phyloP scores from a whole-genome alignment of 805 yeast genomes.

The Wickerhamiella galacta region DNA sequence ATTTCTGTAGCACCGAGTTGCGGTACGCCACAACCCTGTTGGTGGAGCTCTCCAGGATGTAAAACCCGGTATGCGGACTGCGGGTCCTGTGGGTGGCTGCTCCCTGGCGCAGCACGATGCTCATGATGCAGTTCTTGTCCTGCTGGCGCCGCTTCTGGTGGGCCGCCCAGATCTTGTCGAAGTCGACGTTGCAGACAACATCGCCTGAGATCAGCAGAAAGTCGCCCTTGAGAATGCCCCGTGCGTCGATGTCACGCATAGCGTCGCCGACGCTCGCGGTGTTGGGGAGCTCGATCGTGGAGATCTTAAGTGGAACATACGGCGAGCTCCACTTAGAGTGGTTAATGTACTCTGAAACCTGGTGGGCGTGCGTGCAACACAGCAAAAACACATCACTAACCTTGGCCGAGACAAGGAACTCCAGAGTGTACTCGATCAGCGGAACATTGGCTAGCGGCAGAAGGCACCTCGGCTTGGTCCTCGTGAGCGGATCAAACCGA shows the following conservation, averaged over 20 bases:
- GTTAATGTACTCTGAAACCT: conserved; percentile 67
- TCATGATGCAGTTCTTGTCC: conserved; percentile 84
- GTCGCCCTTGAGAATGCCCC: conserved; percentile 81
- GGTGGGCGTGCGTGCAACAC: conserved; percentile 84
- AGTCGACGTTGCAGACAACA: conserved; percentile 81
- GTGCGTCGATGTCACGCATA: conserved; percentile 84
- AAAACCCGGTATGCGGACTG: conserved; percentile 56
- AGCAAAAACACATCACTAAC: conserved; percentile 80
- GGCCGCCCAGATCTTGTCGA: conserved; percentile 50
- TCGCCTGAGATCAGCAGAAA: conserved; percentile 86
- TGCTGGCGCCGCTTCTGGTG: conserved; percentile 54
- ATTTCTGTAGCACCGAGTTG: conserved; percentile 32
- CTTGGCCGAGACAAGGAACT: conserved; percentile 79
- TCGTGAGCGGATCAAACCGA: conserved; percentile 81
- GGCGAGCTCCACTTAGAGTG: conserved; percentile 24
- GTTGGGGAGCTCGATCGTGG: conserved; percentile 69
- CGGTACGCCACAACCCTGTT: conserved; percentile 75
- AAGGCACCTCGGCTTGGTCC: conserved; percentile 74
- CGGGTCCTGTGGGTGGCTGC: conserved; percentile 73
- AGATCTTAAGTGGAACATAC: conserved; percentile 66
- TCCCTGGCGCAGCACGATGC: conserved; percentile 83
- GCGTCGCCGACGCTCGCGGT: conserved; percentile 92
- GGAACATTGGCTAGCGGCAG: conserved; percentile 89
- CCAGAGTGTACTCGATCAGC: conserved; percentile 82
- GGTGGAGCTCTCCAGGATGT: conserved; percentile 57